These are phyloP conservation scores for Fragilaria crotonensis DNA, from an alignment of 108 stramenopile species.

Conservation along the genomic window DNA sequence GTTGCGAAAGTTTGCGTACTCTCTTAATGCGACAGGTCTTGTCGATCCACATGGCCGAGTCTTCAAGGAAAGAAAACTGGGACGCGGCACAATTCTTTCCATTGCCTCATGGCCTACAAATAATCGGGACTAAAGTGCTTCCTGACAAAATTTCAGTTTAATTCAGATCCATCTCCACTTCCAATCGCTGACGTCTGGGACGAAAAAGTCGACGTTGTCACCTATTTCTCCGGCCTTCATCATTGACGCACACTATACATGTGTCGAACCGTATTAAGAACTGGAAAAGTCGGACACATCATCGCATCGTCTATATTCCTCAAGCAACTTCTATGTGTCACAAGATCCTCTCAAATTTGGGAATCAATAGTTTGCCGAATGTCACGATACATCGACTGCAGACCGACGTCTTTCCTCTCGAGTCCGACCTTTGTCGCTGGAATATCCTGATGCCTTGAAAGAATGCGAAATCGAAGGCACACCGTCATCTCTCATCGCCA, in stretches of 20 bases:
- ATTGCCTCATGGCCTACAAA: conserved; percentile 22
- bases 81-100: conserved; percentile 22
- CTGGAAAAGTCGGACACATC: conserved; percentile 12
- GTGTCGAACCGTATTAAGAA: not conserved
- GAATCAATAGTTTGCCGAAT: conserved; percentile 9
- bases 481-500: conserved; percentile 47
- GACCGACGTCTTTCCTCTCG: conserved; percentile 44
- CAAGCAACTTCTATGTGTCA: conserved; percentile 30
- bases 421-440: conserved; percentile 37
- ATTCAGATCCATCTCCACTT: not conserved
- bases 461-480: conserved; percentile 54
- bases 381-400: conserved; percentile 33
- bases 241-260: conserved; percentile 20
- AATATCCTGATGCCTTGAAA: conserved; percentile 25
- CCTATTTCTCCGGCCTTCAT: conserved; percentile 35
- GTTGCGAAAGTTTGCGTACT: conserved; percentile 28
- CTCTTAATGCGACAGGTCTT: conserved; percentile 46
- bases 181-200: not conserved
- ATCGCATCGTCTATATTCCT: conserved; percentile 46
- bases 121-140: conserved; percentile 37
- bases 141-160: not conserved
- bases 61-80: conserved; percentile 31
- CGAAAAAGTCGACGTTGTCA: conserved; percentile 39
- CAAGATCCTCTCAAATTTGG: conserved; percentile 1
- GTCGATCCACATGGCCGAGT: conserved; percentile 33